Base-by-base conservation (phyloP, 2,329 filamentous ascomycete genomes). In the Diaporthe citriasiana region DNA sequence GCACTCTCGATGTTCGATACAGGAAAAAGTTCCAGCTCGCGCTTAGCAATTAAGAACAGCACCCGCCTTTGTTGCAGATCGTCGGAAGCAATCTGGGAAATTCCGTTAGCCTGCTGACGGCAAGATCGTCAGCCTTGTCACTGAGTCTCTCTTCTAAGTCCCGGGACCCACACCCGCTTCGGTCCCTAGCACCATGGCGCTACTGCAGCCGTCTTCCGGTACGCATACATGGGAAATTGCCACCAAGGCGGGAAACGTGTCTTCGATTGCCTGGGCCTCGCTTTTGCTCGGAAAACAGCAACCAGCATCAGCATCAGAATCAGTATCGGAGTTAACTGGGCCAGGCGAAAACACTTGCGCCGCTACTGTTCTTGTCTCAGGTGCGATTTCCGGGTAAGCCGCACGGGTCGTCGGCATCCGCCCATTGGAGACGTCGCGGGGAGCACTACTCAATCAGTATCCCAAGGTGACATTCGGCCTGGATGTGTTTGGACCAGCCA, bases 121-220 rank as follows among this genome's bases (percentile, higher is more conserved):
- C 45, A 66, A 45, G 63, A 51, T 38, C 63, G 45, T 66, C 63
- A 66, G 63, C 63, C 63, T 66, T 66, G 63, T 66, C 63, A 66
- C 45, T 40, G 22, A 66, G 45, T 51, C 33, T 27, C 45, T 66
- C 63, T 68, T 68, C 15, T 40, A 40, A 40, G 63, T 53, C 63
- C 63, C 33, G 47, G 63, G 45, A 66, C 63, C 63, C 63, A 66
- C 45, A 66, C 63, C 63, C 63, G 63, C 63, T 35, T 66, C 63
- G 63, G 63, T 68, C 47, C 19, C 63, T 53, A 68, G 63, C 63
- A 68, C 63, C 63, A 53, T 68, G n/a, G 63, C 63, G 47, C 63
- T 68, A 40, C 63, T 53, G 60, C 59, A 65, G 27, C 60, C 47
- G 40, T 33, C 40, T 65, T 65, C 60, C 45, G 47, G 63, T 47